These are phyloP conservation scores for Caloboletus firmus DNA, from an alignment of 1,284 basidiomycete species.

Conservation along the genomic window DNA sequence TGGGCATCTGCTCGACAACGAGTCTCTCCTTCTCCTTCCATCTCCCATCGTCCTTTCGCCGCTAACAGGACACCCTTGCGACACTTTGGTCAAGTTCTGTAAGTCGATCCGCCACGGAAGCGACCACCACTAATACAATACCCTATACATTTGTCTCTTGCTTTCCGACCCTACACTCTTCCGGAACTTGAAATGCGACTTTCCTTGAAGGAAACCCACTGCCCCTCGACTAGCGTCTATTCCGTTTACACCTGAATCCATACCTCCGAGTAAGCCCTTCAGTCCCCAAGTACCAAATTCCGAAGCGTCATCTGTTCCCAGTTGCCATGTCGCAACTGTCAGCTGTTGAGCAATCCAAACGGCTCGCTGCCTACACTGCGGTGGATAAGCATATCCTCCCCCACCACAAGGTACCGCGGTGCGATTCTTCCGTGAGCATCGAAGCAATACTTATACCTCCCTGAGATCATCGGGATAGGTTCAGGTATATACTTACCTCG, in stretches of 20 bases:
- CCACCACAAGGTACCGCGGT: constrained; percentile 70
- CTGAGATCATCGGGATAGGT: constrained; percentile 86
- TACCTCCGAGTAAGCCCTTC: constrained; percentile 12
- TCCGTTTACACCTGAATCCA: neutral
- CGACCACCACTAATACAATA: neutral
- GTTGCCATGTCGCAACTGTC: constrained; percentile 30
- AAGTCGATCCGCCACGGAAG: constrained; percentile 25
- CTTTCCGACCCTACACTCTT: neutral
- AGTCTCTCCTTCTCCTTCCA: neutral
- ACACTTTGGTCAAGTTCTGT: constrained; percentile 14
- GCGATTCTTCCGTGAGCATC: neutral
- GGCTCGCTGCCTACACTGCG: constrained; percentile 90
- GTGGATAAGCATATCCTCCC: constrained; percentile 88
- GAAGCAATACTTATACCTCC: constrained; percentile 3
- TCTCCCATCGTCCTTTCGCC: constrained; percentile 28
- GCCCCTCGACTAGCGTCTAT: constrained; percentile 9
- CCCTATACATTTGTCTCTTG: neutral
- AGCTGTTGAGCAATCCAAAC: constrained; percentile 78
- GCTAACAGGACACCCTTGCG: constrained; percentile 33
- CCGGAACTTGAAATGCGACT: neutral
- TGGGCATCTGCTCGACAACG: constrained; percentile 8
- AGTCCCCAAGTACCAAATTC: neutral
- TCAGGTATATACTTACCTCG: constrained; percentile 52
- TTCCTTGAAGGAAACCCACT: constrained; percentile 15
- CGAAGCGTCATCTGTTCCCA: constrained; percentile 3